Evolutionary conservation across 306 rosid species (phyloP).

Genomic region (Begonia peltatifolia): DNA sequence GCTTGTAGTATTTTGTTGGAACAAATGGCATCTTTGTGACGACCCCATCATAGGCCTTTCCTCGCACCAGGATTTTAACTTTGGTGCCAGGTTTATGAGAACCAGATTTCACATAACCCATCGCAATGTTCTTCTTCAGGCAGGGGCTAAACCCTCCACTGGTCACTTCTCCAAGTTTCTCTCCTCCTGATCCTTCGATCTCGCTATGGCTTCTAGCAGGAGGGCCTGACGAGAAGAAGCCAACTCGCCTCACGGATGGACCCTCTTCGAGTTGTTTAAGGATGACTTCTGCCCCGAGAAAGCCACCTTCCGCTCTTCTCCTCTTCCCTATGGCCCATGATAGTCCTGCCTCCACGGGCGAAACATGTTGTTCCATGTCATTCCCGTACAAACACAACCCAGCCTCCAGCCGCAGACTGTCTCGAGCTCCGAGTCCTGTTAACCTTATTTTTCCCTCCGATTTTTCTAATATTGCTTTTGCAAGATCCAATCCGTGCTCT

Average conservation of each 20-base stretch:
- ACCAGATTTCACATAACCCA: slow-evolving; percentile 97
- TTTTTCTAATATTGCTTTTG: slow-evolving; percentile 89
- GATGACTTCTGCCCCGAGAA: slow-evolving; percentile 79
- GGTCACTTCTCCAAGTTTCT: slow-evolving; percentile 78
- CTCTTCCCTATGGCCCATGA: slow-evolving; percentile 97
- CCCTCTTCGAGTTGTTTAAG: slow-evolving; percentile 75
- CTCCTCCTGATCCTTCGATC: slow-evolving; percentile 73
- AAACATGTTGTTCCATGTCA: slow-evolving; percentile 81
- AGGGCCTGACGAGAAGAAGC: slow-evolving; percentile 83
- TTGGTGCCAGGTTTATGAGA: slow-evolving; percentile 90
- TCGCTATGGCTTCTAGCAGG: slow-evolving; percentile 96
- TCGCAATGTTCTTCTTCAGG: slow-evolving; percentile 89
- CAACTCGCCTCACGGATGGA: slow-evolving; percentile 75
- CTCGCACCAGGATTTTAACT: slow-evolving; percentile 73
- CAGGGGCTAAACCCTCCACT: slow-evolving; percentile 99
- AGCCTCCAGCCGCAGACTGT: slow-evolving; percentile 91
- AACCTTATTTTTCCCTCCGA: slow-evolving; percentile 82
- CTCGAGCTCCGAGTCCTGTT: slow-evolving; percentile 95
- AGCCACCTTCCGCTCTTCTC: slow-evolving; percentile 96
- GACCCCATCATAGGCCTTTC: slow-evolving; percentile 77
- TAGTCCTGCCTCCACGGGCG: slow-evolving; percentile 95
- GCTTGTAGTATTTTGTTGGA: slow-evolving; percentile 93
- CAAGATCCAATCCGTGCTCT: slow-evolving; percentile 71
- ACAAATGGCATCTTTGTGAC: slow-evolving; percentile 96
- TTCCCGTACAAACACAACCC: slow-evolving; percentile 89